These are phyloP conservation scores for Pisolithus albus DNA, from an alignment of 768 basidiomycete species.

Conservation along the genomic window DNA sequence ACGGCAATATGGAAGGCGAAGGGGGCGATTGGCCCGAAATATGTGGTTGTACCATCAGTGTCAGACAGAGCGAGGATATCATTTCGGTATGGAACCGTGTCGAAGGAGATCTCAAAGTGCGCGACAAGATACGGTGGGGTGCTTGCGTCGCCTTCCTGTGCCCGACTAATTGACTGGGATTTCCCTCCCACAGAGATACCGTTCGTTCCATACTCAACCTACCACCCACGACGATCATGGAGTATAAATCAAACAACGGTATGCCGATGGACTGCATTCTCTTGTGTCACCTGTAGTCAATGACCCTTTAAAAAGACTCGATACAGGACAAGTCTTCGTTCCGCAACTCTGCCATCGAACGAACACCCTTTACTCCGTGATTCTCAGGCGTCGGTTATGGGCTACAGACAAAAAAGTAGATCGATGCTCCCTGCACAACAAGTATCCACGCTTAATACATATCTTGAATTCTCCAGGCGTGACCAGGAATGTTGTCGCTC, in stretches of 20 bases:
- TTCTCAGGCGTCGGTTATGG: not conserved
- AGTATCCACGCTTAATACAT: no score
- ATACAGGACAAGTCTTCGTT: constrained; percentile 88
- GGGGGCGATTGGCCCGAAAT: constrained; percentile 67
- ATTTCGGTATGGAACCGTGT: constrained; percentile 87
- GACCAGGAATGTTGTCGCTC: no score
- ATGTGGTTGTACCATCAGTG: constrained; percentile 92
- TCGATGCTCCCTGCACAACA: not conserved
- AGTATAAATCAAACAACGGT: constrained; percentile 95
- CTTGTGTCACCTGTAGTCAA: not conserved
- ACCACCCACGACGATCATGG: constrained; percentile 74
- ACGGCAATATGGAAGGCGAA: constrained; percentile 28
- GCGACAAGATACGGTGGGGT: constrained; percentile 76
- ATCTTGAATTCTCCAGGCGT: no score
- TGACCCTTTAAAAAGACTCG: constrained; percentile 49
- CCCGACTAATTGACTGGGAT: constrained; percentile 1
- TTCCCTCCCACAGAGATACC: constrained; percentile 52
- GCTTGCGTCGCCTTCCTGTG: constrained; percentile 24
- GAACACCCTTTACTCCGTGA: constrained; percentile 27
- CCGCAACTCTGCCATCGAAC: constrained; percentile 55
- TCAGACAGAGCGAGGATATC: constrained; percentile 90
- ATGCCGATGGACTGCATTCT: not conserved
- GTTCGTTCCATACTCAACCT: constrained; percentile 71
- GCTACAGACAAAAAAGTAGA: constrained; percentile 7
- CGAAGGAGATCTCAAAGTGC: constrained; percentile 67